A percentile compares a stretch with the other conserved stretches of the same genome.
phyloP scores from a whole-genome alignment of 2,329 filamentous ascomycete genomes.

The Phialophora macrospora region DNA sequence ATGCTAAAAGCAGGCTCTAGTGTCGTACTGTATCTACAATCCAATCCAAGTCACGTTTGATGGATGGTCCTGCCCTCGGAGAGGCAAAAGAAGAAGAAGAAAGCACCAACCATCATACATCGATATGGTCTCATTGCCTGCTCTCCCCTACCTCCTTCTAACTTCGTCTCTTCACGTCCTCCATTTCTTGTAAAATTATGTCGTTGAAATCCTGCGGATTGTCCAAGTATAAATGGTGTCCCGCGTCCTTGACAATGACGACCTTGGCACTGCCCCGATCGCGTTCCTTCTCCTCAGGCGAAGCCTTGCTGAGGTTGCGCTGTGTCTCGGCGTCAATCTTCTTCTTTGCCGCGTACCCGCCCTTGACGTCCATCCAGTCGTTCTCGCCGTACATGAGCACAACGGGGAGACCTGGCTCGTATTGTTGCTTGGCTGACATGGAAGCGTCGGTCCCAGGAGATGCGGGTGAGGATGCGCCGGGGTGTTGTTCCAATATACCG shows the following conservation, averaged over 20 bases:
- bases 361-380: slow-evolving; percentile 97
- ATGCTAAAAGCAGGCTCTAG: too few species aligned
- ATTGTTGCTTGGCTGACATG: slow-evolving; percentile 34
- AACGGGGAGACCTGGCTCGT: slow-evolving; percentile 75
- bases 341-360: slow-evolving; percentile 78
- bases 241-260: slow-evolving; percentile 72
- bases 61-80: too few species aligned
- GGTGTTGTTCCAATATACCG: slow-evolving; percentile 9
- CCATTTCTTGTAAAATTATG: slow-evolving; percentile 69
- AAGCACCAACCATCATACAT: neutral
- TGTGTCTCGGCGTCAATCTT: slow-evolving; percentile 72
- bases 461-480: slow-evolving; percentile 42
- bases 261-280: slow-evolving; percentile 87
- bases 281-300: slow-evolving; percentile 67
- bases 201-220: slow-evolving; percentile 72
- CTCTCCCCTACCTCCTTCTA: slow-evolving; percentile 40
- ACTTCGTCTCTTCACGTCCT: slow-evolving; percentile 56
- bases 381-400: slow-evolving; percentile 96
- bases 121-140: slow-evolving; percentile 13
- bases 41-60: neutral
- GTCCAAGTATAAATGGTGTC: slow-evolving; percentile 75
- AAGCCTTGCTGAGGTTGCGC: slow-evolving; percentile 65
- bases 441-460: slow-evolving; percentile 34
- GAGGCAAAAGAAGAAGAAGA: neutral
- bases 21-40: neutral